phyloP scores from a whole-genome alignment of 805 yeast species.

The Metschnikowia similis region DNA sequence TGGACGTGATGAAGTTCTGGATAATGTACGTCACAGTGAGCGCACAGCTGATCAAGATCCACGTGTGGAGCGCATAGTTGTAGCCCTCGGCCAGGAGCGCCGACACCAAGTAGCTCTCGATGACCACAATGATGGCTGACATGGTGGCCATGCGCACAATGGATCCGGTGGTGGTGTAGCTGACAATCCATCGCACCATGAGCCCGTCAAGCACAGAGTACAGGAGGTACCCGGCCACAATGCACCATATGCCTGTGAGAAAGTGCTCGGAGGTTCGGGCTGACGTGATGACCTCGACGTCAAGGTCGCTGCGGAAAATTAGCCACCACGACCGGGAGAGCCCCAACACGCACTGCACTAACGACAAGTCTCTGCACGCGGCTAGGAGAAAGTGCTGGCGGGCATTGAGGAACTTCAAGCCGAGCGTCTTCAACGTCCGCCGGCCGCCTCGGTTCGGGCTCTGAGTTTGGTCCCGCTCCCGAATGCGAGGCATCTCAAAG shows the following conservation, averaged over 20 bases:
- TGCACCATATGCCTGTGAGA: slow-evolving; percentile 87
- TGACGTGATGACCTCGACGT: slow-evolving; percentile 34
- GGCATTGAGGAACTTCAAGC: slow-evolving; percentile 68
- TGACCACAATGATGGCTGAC: slow-evolving; percentile 65
- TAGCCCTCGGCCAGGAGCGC: slow-evolving; percentile 64
- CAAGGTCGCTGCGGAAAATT: slow-evolving; percentile 15
- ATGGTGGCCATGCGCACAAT: slow-evolving; percentile 81
- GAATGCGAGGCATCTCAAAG: slow-evolving; percentile 6
- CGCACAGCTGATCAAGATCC: slow-evolving; percentile 87
- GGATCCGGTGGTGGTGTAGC: slow-evolving; percentile 83
- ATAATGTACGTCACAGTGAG: slow-evolving; percentile 75
- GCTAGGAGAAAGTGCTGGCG: slow-evolving; percentile 74
- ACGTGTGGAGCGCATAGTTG: slow-evolving; percentile 75
- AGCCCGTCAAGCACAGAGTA: slow-evolving; percentile 83
- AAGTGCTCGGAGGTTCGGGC: slow-evolving; percentile 76
- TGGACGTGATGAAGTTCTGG: slow-evolving; percentile 85
- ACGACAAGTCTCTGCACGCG: slow-evolving; percentile 71
- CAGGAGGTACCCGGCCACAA: slow-evolving; percentile 80
- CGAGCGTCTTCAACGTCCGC: slow-evolving; percentile 48
- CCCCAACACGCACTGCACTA: slow-evolving; percentile 62
- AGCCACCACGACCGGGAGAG: slow-evolving; percentile 43
- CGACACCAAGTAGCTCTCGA: slow-evolving; percentile 63
- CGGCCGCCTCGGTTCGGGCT: slow-evolving; percentile 17
- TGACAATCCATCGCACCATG: slow-evolving; percentile 91
- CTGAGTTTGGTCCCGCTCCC: slow-evolving; percentile 9